Percentiles rank a stretch among this genome's conserved stretches.
Conservation (phyloP, 148 eudicot species). For the Persicaria maculosa region DNA sequence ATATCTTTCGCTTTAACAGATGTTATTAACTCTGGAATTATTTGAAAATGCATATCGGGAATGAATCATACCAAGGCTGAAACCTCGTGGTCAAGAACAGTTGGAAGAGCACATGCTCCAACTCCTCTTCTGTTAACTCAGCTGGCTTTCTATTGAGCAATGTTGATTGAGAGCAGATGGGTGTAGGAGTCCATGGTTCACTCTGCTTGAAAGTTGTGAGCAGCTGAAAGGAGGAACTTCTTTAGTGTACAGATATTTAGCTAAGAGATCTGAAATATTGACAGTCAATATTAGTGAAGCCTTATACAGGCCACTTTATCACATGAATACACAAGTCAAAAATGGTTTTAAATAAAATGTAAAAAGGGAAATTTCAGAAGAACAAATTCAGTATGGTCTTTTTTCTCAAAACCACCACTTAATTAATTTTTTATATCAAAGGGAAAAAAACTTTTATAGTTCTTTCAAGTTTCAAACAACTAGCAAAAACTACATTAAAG, state of each 20-base stretch:
- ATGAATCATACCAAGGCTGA: conserved; percentile 31
- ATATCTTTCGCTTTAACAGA: not conserved
- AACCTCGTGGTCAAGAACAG: conserved; percentile 29
- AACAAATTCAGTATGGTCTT: too few relatives aligned
- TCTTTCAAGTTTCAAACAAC: not conserved
- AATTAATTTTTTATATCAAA: too few relatives aligned
- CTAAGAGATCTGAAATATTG: not conserved
- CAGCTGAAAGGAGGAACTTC: conserved; percentile 14
- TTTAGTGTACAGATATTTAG: not conserved
- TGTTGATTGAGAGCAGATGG: conserved; percentile 21
- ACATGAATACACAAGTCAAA: too few relatives aligned
- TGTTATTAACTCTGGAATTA: not conserved
- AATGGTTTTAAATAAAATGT: too few relatives aligned
- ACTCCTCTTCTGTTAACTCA: conserved; percentile 27
- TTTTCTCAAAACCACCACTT: too few relatives aligned
- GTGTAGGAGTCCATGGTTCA: conserved; percentile 33
- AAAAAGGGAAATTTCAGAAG: too few relatives aligned
- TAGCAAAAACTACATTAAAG: not conserved
- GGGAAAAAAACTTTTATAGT: too few relatives aligned
- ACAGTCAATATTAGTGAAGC: too few relatives aligned
- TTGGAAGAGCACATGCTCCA: conserved; percentile 43
- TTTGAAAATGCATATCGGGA: not conserved
- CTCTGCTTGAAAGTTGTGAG: conserved; percentile 15
- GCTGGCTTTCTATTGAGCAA: conserved; percentile 26
- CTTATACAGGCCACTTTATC: too few relatives aligned